Evolutionary conservation across 805 yeast species (phyloP).

Genomic region (Metschnikowia shivogae): DNA sequence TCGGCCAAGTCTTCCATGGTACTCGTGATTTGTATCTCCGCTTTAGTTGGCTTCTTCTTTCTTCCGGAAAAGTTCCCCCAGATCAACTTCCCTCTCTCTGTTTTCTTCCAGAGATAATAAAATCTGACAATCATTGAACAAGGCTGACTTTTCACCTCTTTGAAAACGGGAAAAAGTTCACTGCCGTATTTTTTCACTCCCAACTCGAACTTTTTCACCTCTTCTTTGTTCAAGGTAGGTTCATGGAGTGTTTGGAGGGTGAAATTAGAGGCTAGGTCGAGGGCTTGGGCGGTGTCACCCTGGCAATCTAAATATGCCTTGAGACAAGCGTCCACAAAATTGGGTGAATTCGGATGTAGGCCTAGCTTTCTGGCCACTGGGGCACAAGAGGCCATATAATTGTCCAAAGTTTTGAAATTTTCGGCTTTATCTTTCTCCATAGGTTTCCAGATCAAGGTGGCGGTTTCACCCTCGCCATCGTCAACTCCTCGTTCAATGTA

Average conservation of each 20-base stretch:
- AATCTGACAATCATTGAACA: slow-evolving; percentile 77
- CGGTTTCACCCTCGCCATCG: slow-evolving; percentile 47
- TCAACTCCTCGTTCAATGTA: slow-evolving; percentile 82
- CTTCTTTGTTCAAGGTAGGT: slow-evolving; percentile 68
- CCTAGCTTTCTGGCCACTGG: slow-evolving; percentile 54
- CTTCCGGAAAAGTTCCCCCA: slow-evolving; percentile 84
- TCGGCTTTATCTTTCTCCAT: slow-evolving; percentile 27
- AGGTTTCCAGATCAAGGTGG: slow-evolving; percentile 63
- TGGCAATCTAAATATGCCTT: slow-evolving; percentile 47
- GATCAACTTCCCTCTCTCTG: slow-evolving; percentile 63
- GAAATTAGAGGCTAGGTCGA: slow-evolving; percentile 40
- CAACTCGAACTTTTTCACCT: slow-evolving; percentile 64
- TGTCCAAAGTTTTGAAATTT: slow-evolving; percentile 40
- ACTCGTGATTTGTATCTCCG: slow-evolving; percentile 13
- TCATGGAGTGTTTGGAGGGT: slow-evolving; percentile 63
- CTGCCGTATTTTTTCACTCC: slow-evolving; percentile 72
- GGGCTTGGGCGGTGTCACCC: slow-evolving; percentile 51
- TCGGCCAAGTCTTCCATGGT: slow-evolving; percentile 51
- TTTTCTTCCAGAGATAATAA: slow-evolving; percentile 91
- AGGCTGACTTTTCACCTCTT: slow-evolving; percentile 69
- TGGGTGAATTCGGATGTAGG: slow-evolving; percentile 64
- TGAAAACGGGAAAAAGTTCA: slow-evolving; percentile 69
- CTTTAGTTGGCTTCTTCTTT: slow-evolving; percentile 45
- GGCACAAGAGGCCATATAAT: slow-evolving; percentile 51
- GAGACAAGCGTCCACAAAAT: slow-evolving; percentile 74